Conservation (phyloP, 2,329 filamentous ascomycete species). For the Aspergillus versicolor region DNA sequence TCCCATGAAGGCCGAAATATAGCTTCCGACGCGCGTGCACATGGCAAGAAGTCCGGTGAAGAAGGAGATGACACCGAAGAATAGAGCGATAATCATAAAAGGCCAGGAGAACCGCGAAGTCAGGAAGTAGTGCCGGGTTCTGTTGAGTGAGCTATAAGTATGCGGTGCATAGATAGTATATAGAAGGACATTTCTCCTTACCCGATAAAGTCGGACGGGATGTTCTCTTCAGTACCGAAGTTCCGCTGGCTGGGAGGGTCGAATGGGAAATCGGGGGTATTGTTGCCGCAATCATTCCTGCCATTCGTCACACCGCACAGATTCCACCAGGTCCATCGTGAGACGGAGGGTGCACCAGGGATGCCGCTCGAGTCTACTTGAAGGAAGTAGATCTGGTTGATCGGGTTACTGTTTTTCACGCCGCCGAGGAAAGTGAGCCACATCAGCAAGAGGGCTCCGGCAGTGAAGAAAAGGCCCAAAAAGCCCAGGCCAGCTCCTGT, state of each 20-base stretch:
- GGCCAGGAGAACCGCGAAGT: constrained; percentile 92
- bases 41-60: constrained; percentile 48
- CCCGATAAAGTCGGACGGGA: constrained; percentile 57
- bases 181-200: constrained; percentile 30
- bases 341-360: constrained; percentile 62
- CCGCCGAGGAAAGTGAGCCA: constrained; percentile 67
- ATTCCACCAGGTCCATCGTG: constrained; percentile 91
- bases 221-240: constrained; percentile 56
- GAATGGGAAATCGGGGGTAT: constrained; percentile 65
- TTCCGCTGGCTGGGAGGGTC: constrained; percentile 56
- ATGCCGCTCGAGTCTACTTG: constrained; percentile 74
- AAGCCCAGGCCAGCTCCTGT: constrained; percentile 57
- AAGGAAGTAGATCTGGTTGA: constrained; percentile 82
- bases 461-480: constrained; percentile 61
- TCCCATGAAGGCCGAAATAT: constrained; percentile 53
- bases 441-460: constrained; percentile 61
- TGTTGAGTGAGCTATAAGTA: constrained; percentile 18
- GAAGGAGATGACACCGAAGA: constrained; percentile 61
- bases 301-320: constrained; percentile 65
- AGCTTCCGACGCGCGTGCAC: constrained; percentile 53
- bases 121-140: constrained; percentile 71
- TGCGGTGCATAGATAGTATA: too few species aligned
- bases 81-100: constrained; percentile 79
- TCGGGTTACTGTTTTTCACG: constrained; percentile 53
- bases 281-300: constrained; percentile 63